Base-by-base conservation (phyloP, 1,284 basidiomycete genomes). In the Amylostereum chailletii region DNA sequence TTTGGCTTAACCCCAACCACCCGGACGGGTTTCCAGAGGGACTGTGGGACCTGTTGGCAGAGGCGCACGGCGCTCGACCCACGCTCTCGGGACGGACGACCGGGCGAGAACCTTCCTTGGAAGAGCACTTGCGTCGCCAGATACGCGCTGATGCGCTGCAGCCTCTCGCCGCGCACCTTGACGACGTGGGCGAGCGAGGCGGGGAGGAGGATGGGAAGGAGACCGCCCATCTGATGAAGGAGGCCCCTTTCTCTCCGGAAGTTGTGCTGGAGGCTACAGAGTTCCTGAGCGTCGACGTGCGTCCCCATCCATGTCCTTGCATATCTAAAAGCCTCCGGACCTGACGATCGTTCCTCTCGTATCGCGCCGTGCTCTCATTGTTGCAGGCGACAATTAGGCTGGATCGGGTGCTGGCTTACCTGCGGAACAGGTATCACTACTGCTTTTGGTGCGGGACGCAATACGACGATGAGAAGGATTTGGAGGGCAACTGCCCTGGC, bases 381-480 rank as follows among this genome's bases (percentile, higher is more conserved):
- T 27, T 45, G 8, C 57, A 92, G 87, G 78, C 86, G 50, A 74
- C 73, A 51, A 79, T 86, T 62, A 77, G 87, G 42, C 71, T 93
- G 40, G 67, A 71, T 34, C 66, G 83, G 47, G 81, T 90, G 10
- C 68, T 91, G 32, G 66, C 76, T 5, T 90, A 93, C 63, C 72
- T 93, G 38, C 83, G 90, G 34, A 70, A 76, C 41, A 75, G 72
- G 54, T 78, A 86, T 61, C 63, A 70, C 11, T 92, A 92, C 63
- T 93, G 90, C 62, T 90, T 91, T 64, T 93, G 88, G 86, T 93
- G 90, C 62, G 90, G 90, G 6, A 77, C 82, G 4, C 75, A 80
- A 57, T 93, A 91, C 62, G 71, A 76, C 19, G 70, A 74, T 54
- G 62, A 65, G 8, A 74, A 77, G 30, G 85, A 90, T 49, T 68